Evolutionary conservation across 495 filamentous ascomycete genomes (phyloP).

Genomic region (Echria macrotheca): DNA sequence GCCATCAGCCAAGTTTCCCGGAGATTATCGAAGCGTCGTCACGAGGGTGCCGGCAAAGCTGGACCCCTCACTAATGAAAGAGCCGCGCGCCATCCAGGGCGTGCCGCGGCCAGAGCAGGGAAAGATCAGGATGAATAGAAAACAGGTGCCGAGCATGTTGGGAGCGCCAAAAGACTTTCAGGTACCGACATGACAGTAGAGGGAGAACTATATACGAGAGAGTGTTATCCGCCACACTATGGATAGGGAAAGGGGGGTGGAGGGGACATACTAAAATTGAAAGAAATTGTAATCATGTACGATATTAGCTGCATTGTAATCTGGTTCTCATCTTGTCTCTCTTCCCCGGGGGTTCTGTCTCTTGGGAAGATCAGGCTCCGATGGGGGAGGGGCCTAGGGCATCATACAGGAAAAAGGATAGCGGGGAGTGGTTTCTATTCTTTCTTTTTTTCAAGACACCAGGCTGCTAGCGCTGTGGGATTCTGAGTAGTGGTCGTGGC

Average conservation of each 20-base stretch:
- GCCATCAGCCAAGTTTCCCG: slow-evolving; percentile 65
- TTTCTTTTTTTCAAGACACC: not conserved
- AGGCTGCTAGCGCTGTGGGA: too few species aligned
- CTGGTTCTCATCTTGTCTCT: not conserved
- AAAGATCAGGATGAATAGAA: slow-evolving; percentile 51
- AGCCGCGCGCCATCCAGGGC: slow-evolving; percentile 71
- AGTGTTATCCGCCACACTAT: too few species aligned
- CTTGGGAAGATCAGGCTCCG: not conserved
- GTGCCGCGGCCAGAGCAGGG: slow-evolving; percentile 62
- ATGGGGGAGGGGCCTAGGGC: not conserved
- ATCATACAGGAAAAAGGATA: not conserved
- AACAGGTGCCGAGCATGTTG: slow-evolving; percentile 69
- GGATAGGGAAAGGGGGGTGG: too few species aligned
- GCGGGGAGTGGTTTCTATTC: not conserved
- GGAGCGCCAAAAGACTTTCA: slow-evolving; percentile 25
- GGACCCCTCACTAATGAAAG: slow-evolving; percentile 81
- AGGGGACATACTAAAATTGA: too few species aligned
- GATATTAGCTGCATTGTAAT: slow-evolving; percentile 11
- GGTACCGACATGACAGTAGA: slow-evolving; percentile 3
- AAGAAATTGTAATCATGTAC: slow-evolving; percentile 6
- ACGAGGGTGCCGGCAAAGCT: slow-evolving; percentile 71
- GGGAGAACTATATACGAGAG: not conserved
- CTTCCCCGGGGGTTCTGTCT: not conserved
- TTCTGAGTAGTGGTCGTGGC: too few species aligned
- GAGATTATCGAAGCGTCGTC: slow-evolving; percentile 53